phyloP scores from a whole-genome alignment of 345 rosid species.

The Ceriops zippeliana region DNA sequence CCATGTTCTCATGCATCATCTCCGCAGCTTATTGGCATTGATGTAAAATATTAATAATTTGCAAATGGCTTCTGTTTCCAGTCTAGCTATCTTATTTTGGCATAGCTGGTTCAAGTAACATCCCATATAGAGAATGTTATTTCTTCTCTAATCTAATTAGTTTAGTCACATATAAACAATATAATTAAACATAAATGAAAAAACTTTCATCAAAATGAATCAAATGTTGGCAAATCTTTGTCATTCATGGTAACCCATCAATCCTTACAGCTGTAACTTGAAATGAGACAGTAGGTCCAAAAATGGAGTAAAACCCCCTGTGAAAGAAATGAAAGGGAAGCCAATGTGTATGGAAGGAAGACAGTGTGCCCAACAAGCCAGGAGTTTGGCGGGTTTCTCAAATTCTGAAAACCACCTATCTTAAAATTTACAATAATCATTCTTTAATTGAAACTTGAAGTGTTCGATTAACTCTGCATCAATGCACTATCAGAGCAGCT shows the following conservation, averaged over 20 bases:
- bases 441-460: slow-evolving; percentile 8
- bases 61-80: too few relatives aligned
- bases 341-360: slow-evolving; percentile 8
- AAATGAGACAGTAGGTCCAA: too few relatives aligned
- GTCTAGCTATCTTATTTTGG: too few relatives aligned
- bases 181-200: too few relatives aligned
- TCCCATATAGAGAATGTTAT: neutral
- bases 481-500: neutral
- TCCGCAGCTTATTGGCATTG: too few relatives aligned
- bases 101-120: neutral
- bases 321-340: neutral
- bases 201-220: too few relatives aligned
- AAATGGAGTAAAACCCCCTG: too few relatives aligned
- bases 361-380: neutral
- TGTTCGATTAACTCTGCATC: neutral
- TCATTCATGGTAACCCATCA: neutral
- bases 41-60: too few relatives aligned
- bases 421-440: neutral
- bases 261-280: slow-evolving; percentile 6
- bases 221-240: too few relatives aligned
- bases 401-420: neutral
- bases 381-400: slow-evolving; percentile 3
- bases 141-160: neutral
- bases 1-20: too few relatives aligned
- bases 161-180: neutral